Percentiles rank a stretch among this genome's conserved stretches.
Conservation (phyloP, 805 yeast genomes). For the Kodamaea kaohsiungensis region DNA sequence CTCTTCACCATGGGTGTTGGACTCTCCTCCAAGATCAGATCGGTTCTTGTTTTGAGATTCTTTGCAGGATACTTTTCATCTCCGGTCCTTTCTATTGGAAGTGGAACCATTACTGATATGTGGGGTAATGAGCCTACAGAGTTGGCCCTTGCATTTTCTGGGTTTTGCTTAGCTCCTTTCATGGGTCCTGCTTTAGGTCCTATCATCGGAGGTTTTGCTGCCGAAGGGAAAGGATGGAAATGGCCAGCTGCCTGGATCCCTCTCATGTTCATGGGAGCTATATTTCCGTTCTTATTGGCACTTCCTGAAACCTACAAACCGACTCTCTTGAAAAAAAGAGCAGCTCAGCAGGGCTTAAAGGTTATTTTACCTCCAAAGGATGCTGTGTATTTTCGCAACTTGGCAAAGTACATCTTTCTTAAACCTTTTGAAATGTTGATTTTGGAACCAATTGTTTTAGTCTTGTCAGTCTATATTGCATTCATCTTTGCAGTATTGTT, state of each 20-base stretch:
- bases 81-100: constrained; percentile 81
- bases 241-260: constrained; percentile 71
- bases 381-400: constrained; percentile 40
- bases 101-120: constrained; percentile 79
- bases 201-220: constrained; percentile 71
- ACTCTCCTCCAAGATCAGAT: constrained; percentile 57
- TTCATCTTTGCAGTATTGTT: constrained; percentile 76
- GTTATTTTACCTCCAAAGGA: constrained; percentile 36
- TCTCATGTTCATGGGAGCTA: constrained; percentile 63
- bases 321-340: constrained; percentile 60
- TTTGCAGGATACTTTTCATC: constrained; percentile 76
- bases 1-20: constrained; percentile 76
- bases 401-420: constrained; percentile 52
- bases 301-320: constrained; percentile 79
- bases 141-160: constrained; percentile 70
- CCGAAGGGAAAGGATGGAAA: constrained; percentile 63
- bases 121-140: constrained; percentile 58
- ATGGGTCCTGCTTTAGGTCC: constrained; percentile 82
- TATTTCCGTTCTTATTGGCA: constrained; percentile 49
- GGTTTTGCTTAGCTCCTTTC: constrained; percentile 78
- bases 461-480: constrained; percentile 68
- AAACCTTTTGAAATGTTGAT: constrained; percentile 70
- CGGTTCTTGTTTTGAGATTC: constrained; percentile 67
- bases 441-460: constrained; percentile 72
- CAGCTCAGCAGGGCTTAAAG: constrained; percentile 57